These are phyloP conservation scores for Xylaria sp. DNA, from an alignment of 2,329 filamentous ascomycete genomes.

Conservation along the genomic window DNA sequence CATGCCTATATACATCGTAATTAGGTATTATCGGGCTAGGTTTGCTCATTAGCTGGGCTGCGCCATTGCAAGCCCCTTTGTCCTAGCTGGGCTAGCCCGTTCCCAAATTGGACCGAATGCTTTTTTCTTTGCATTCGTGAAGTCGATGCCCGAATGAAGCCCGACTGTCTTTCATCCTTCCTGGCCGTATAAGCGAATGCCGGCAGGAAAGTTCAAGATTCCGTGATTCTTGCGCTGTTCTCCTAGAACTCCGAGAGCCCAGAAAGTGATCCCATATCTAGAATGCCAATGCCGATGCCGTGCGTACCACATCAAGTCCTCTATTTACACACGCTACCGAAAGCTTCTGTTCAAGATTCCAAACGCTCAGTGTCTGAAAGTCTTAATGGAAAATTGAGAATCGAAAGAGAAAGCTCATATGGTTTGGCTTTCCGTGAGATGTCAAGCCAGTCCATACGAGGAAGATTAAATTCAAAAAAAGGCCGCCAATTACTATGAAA, in stretches of 20 bases:
- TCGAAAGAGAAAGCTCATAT: conserved; percentile 42
- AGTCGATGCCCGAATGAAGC: conserved; percentile 21
- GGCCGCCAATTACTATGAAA: conserved; percentile 53
- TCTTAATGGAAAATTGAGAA: conserved; percentile 47
- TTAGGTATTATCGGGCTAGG: conserved; percentile 56
- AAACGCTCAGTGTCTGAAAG: conserved; percentile 45
- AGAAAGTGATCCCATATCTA: conserved; percentile 56
- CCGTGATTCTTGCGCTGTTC: conserved; percentile 54
- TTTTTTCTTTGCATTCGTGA: conserved; percentile 38
- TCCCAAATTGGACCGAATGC: conserved; percentile 46
- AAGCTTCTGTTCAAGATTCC: conserved; percentile 50
- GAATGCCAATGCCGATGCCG: conserved; percentile 60
- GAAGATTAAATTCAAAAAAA: conserved; percentile 38
- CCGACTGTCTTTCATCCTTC: conserved; percentile 33
- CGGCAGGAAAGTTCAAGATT: conserved; percentile 52
- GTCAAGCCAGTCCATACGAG: conserved; percentile 32
- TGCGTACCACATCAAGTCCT: conserved; percentile 61
- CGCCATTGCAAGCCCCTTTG: conserved; percentile 41
- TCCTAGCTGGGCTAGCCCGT: conserved; percentile 51
- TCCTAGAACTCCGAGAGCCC: conserved; percentile 60
- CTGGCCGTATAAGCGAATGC: conserved; percentile 58
- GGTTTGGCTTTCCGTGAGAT: conserved; percentile 28
- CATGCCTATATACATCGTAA: conserved; percentile 51
- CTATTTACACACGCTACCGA: conserved; percentile 59
- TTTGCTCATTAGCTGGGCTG: conserved; percentile 46